These are phyloP conservation scores for Neurospora tetrasperma DNA, from an alignment of 495 filamentous ascomycete species.

Conservation along the genomic window DNA sequence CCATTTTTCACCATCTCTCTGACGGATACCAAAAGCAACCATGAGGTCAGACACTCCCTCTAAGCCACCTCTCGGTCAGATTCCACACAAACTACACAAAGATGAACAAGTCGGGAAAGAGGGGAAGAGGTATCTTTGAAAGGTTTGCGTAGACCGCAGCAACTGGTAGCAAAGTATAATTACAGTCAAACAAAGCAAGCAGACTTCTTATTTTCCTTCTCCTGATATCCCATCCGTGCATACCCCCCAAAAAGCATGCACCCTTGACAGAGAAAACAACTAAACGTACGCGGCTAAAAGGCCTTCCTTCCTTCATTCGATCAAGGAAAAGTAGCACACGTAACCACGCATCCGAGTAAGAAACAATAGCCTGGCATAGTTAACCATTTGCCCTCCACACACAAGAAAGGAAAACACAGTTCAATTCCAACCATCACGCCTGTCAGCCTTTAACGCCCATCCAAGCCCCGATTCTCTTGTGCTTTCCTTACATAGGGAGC, in stretches of 20 bases:
- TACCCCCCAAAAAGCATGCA: no score
- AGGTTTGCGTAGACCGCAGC: neutral
- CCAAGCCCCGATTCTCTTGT: neutral
- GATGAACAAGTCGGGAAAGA: neutral
- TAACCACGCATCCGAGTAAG: neutral
- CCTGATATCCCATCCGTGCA: neutral
- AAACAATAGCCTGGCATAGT: neutral
- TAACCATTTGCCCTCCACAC: neutral
- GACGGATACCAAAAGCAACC: no score
- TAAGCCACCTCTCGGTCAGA: no score
- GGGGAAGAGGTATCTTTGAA: neutral
- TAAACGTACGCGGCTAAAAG: neutral
- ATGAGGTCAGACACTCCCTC: no score
- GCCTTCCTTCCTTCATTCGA: neutral
- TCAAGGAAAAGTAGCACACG: neutral
- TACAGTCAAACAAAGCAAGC: neutral
- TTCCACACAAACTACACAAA: neutral
- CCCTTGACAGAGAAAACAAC: no score
- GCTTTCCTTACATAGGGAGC: neutral
- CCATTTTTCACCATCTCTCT: no score
- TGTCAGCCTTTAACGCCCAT: neutral
- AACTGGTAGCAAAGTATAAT: neutral
- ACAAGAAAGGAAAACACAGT: neutral
- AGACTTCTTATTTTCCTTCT: neutral
- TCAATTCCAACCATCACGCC: neutral